Evolutionary conservation across 208 protist species (phyloP).

Genomic region (Paratrypanosoma confusum): DNA sequence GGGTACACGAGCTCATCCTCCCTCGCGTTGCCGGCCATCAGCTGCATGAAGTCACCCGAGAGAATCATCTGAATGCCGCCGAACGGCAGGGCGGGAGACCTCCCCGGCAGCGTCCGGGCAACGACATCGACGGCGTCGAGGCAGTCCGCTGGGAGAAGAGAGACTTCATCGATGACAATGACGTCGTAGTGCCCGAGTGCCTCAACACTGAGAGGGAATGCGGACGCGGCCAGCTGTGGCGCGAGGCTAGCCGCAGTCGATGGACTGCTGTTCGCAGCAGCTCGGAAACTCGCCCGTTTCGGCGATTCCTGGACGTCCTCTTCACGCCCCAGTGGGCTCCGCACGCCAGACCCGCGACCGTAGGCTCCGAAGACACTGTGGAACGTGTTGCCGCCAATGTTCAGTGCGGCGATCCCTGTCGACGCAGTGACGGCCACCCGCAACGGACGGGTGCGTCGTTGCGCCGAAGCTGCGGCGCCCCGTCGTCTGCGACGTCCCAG

Average conservation of each 20-base stretch:
- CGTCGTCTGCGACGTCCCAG: too few relatives aligned
- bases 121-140: constrained; percentile 33
- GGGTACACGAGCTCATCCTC: neutral
- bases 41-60: constrained; percentile 80
- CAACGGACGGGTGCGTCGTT: too few relatives aligned
- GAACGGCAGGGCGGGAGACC: constrained; percentile 28
- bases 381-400: constrained; percentile 65
- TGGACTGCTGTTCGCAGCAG: too few relatives aligned
- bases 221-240: too few relatives aligned
- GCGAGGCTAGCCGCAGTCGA: too few relatives aligned
- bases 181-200: constrained; percentile 25
- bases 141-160: constrained; percentile 45
- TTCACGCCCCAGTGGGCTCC: too few relatives aligned
- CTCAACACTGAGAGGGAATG: too few relatives aligned
- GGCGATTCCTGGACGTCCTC: too few relatives aligned
- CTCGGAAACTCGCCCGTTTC: too few relatives aligned
- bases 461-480: too few relatives aligned
- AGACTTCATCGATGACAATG: constrained; percentile 77
- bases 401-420: constrained; percentile 55
- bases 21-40: constrained; percentile 11
- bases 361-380: constrained; percentile 59
- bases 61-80: constrained; percentile 80
- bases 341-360: too few relatives aligned
- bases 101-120: constrained; percentile 16
- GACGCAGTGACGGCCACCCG: constrained; percentile 44